Percentiles rank a stretch among this genome's conserved stretches.
Evolutionary conservation across 108 stramenopile species (phyloP).

Genomic region (Conticribra guillardii): DNA sequence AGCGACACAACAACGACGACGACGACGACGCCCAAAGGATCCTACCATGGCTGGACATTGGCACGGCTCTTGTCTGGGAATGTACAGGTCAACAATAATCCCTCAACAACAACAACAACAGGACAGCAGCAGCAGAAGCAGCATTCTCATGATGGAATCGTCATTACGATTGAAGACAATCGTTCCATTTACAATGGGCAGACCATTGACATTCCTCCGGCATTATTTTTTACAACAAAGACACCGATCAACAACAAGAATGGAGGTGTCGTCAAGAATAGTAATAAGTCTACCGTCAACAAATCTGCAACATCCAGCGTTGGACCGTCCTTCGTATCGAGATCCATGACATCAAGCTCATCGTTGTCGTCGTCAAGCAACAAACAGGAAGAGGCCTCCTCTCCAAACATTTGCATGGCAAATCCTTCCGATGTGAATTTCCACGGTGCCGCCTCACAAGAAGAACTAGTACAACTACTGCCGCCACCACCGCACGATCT

Average conservation of each 20-base stretch:
- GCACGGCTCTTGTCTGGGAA: background rate
- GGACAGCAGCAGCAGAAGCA: background rate
- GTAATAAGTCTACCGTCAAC: background rate
- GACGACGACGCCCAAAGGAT: background rate
- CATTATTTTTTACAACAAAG: background rate
- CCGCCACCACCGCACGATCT: slow-evolving; percentile 74
- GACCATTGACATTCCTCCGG: background rate
- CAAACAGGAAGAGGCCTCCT: background rate
- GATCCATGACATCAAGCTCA: no score
- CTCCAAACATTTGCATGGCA: background rate
- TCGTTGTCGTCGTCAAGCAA: no score
- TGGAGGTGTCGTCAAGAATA: background rate
- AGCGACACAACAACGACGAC: background rate
- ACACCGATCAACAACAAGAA: background rate
- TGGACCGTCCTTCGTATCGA: no score
- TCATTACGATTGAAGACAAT: background rate
- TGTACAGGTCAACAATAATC: background rate
- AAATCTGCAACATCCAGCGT: background rate
- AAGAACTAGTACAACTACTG: no score
- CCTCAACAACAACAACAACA: background rate
- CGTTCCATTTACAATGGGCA: background rate
- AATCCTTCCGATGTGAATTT: background rate
- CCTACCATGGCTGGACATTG: background rate
- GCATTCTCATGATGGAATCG: no score
- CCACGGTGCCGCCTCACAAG: background rate